A percentile compares a stretch with the other conserved stretches of the same genome.
phyloP scores from a whole-genome alignment of 305 asterid genomes.

The Fraxinus paxiana region DNA sequence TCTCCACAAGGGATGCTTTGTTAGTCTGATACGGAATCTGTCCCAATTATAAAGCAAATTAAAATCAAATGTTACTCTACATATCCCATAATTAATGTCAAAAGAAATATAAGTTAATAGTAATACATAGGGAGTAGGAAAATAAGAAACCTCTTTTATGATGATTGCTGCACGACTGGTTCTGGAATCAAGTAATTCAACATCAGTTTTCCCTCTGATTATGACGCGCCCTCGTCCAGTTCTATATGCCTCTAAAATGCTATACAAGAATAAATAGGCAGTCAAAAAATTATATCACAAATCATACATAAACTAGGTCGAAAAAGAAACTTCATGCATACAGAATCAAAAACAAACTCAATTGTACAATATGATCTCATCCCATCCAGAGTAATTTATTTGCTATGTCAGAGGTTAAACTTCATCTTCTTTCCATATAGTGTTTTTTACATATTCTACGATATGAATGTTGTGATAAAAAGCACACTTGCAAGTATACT shows the following conservation, averaged over 20 bases:
- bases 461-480: conserved; percentile 3
- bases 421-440: conserved; percentile 1
- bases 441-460: conserved; percentile 1
- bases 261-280: conserved; percentile 27
- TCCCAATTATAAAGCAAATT: conserved; percentile 25
- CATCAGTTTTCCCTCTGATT: conserved; percentile 90
- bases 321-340: background rate
- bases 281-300: conserved; percentile 8
- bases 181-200: conserved; percentile 77
- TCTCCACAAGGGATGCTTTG: conserved; percentile 91
- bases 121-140: conserved; percentile 14
- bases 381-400: background rate
- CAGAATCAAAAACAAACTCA: background rate
- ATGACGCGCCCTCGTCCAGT: conserved; percentile 90
- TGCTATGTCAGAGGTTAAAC: background rate
- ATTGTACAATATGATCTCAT: background rate
- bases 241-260: conserved; percentile 90
- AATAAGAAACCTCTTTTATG: conserved; percentile 77
- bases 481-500: background rate
- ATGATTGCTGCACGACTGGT: conserved; percentile 82
- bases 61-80: background rate
- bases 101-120: conserved; percentile 15
- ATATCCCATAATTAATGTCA: background rate
- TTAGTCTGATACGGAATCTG: conserved; percentile 97
- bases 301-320: background rate